Base-by-base conservation (phyloP, 805 yeast genomes). In the Lipomyces sp. region DNA sequence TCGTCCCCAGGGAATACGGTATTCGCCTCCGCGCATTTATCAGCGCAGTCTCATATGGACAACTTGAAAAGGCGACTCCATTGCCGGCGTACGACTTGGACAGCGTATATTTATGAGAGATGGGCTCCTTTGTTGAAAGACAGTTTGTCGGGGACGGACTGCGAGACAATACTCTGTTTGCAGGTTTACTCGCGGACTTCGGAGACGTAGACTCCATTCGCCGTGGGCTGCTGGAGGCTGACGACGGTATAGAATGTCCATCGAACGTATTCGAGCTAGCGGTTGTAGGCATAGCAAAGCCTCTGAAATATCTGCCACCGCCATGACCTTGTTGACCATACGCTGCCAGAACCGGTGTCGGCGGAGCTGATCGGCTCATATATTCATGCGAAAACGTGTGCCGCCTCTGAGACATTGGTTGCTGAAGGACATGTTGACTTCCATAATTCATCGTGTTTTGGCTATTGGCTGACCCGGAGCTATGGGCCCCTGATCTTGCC, bases 1-100 rank as follows among this genome's bases (percentile, higher is more conserved):
- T 55, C 10, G 67, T 50, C 10, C 74, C 74, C 4, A 72, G 61
- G 15, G 69, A 56, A 51, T 72, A 72, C 15, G 75, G 74, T 29
- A 72, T 64, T 42, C 75, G 67, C 15, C 75, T 59, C 30, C 68
- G 65, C 32, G 71, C 64, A 42, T 71, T 51, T 18, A 69, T 53
- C 30, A 65, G 63, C 30, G 72, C 71, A 5, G 72, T 67, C 61
- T 70, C 72, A 42, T 59, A 67, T 51, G 30, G 53, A 39, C 70
- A 67, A 10, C 54, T 24, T 13, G 34, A 29, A 29, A 51, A 4
- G n/a, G 30, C 3, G n/a, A 51, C 24, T 24, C 35, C 29, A 29
- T 29, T 29, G 29, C 34, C 5, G 15, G 34, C 54, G 34, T 11
- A 29, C 6, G 54, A 51, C 34, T 32, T 29, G 2, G 54, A n/a